Percentiles rank a stretch among this genome's conserved stretches.
phyloP scores from a whole-genome alignment of 2,329 filamentous ascomycete genomes.

The Aspergillus thermomutatus region DNA sequence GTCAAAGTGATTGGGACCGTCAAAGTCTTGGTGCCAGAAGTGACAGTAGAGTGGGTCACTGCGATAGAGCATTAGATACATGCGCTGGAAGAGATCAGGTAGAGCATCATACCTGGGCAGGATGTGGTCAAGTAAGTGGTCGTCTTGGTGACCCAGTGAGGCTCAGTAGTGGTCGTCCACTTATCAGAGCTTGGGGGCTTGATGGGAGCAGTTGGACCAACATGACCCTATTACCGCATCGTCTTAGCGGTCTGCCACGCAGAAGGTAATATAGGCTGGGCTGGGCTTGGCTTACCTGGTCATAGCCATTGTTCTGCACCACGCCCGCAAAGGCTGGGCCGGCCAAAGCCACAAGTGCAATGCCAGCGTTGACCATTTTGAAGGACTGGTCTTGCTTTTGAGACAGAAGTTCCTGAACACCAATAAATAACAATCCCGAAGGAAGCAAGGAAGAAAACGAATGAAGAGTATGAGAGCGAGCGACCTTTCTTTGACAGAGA shows the following conservation, averaged over 20 bases:
- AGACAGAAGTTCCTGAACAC: conserved; percentile 15
- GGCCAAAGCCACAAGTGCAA: conserved; percentile 35
- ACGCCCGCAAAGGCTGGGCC: conserved; percentile 36
- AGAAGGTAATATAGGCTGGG: background rate
- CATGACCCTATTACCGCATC: background rate
- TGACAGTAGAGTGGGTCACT: conserved; percentile 28
- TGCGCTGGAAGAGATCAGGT: background rate
- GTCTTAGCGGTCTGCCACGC: background rate
- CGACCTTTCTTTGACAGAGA: conserved; percentile 14
- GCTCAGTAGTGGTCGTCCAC: conserved; percentile 7
- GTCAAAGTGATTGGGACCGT: conserved; percentile 31
- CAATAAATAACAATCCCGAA: conserved; percentile 5
- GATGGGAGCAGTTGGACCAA: background rate
- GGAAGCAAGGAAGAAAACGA: conserved; percentile 18
- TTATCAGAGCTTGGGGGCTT: conserved; percentile 2
- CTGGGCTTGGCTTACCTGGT: conserved; percentile 3
- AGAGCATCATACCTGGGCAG: conserved; percentile 28
- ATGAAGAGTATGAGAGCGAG: conserved; percentile 18
- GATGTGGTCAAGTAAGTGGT: conserved; percentile 33
- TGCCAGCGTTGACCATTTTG: conserved; percentile 35
- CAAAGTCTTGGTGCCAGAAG: conserved; percentile 25
- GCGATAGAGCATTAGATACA: background rate
- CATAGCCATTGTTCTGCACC: conserved; percentile 20
- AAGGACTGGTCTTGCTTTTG: conserved; percentile 15
- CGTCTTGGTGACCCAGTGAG: conserved; percentile 26